Conservation (phyloP, 164 flowering plant genomes). For the Vitis amurensis region DNA sequence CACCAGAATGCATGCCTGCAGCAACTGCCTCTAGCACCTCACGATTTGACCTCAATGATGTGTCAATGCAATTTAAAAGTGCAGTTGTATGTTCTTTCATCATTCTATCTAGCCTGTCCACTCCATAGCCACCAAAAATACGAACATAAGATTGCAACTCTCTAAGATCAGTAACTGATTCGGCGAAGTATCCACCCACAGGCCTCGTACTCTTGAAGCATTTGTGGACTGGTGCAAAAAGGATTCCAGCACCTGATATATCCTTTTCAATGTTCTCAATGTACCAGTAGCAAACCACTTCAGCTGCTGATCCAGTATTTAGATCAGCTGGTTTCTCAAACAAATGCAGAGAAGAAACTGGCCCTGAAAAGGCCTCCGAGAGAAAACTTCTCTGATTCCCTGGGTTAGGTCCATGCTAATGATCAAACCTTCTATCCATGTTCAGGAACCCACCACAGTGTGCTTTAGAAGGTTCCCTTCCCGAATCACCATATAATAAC, state of each 20-base stretch:
- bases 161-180: slow-evolving; percentile 79
- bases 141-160: slow-evolving; percentile 86
- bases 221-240: slow-evolving; percentile 76
- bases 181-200: slow-evolving; percentile 94
- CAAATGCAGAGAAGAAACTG: slow-evolving; percentile 80
- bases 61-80: too few relatives aligned
- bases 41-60: too few relatives aligned
- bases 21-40: too few relatives aligned
- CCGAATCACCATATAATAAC: too few relatives aligned
- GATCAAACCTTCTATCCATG: too few relatives aligned
- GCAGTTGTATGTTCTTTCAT: too few relatives aligned
- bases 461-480: too few relatives aligned
- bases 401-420: slow-evolving; percentile 52
- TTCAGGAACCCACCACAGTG: too few relatives aligned
- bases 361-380: slow-evolving; percentile 82
- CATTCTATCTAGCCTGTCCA: slow-evolving; percentile 83
- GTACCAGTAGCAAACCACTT: slow-evolving; percentile 93
- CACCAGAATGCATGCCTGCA: too few relatives aligned
- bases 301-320: slow-evolving; percentile 73
- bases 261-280: slow-evolving; percentile 93
- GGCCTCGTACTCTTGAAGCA: slow-evolving; percentile 92
- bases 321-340: slow-evolving; percentile 73
- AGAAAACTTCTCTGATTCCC: slow-evolving; percentile 87
- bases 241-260: slow-evolving; percentile 79
- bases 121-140: slow-evolving; percentile 92